Base-by-base conservation (phyloP, 2,329 filamentous ascomycete genomes). In the Colletotrichum sp. region DNA sequence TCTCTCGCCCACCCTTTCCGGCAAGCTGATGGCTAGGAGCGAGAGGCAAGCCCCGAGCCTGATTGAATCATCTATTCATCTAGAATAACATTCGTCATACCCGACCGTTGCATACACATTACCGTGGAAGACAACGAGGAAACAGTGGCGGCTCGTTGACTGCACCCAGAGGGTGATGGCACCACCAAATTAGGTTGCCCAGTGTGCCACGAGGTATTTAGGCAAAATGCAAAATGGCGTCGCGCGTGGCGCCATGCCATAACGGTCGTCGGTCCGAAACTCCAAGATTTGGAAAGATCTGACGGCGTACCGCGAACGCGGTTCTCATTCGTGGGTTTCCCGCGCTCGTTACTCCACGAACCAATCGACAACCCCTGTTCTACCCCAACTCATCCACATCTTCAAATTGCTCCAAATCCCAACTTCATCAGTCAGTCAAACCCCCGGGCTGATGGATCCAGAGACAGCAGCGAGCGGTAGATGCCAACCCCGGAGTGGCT, bases 211-310 rank as follows among this genome's bases (percentile, higher is more conserved):
- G 63, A 75, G 73, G 75, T 21, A 69, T 76, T 77, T 61, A 71
- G 73, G 73, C 73, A 69, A 38, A 77, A 63, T 34, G 21, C 63
- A 71, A 66, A 34, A 65, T 71, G 73, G 75, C 74, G 56, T 75
- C 68, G 52, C 64, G 75, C 26, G 73, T 77, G 73, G 73, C 69
- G 64, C 75, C 73, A 70, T 72, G n/a, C 73, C 75, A 69, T 16
- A 75, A 77, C 75, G 75, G 68, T 76, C 64, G 30, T 69, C 75
- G 75, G 75, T 76, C 75, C 75, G 75, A 65, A 69, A 76, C 64
- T 77, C 75, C 75, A 77, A 76, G 66, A 74, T 65, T 65, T 52
- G 65, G 55, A 30, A 74, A 76, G 65, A 76, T 75, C 66, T 70
- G 70, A 59, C 36, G 52, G n/a, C 18, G 30, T 36, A n/a, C 8